Evolutionary conservation across 2,329 filamentous ascomycete species (phyloP), one percentile per base, ranked within the genome.

Genomic region (Alternaria brassicae): DNA sequence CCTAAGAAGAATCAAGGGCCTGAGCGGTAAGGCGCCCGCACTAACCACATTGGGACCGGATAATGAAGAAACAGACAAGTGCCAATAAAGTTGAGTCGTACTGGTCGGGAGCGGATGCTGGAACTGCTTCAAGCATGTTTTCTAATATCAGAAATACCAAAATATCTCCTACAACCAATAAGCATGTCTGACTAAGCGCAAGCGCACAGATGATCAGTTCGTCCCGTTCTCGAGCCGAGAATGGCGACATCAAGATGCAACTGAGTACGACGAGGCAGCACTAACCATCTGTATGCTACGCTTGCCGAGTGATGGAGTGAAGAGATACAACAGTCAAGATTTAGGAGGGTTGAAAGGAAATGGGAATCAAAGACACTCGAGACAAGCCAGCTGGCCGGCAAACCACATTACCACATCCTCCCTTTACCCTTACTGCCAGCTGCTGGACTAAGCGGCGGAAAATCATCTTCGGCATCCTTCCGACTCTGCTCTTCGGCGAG

Each of bases 401-500:
- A 6, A 32, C 32, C 9, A 8, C 17, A 47, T 40, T 53, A 68
- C 65, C 66, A 67, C 56, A 68, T 65, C 58, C 58, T 70, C 6
- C 74, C 74, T 37, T 77, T 76, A 0, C 73, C 70, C 42, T 73
- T 73, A 9, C 64, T 62, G 15, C 56, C 49, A 21, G 64, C 62
- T 8, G 52, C 58, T 36, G 69, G 68, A 60, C 63, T 75, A 41
- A 77, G 54, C 12, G 72, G 66, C 10, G 75, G 75, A 48, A 78
- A 77, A 37, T 62, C 57, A 54, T 54, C 57, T 42, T 60, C 57
- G 5, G 60, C 58, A 39, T 77, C 77, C 49, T 74, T 75, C 42
- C 79, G 76, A 69, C 83, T 85, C 70, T 84, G 79, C 65, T 86
- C 83, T 67, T 89, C 86, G 0, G 82, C 86, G 49, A 89, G 78